These are phyloP conservation scores for Phytopythium mirpurense DNA, from an alignment of 352 stramenopile species.

Conservation along the genomic window DNA sequence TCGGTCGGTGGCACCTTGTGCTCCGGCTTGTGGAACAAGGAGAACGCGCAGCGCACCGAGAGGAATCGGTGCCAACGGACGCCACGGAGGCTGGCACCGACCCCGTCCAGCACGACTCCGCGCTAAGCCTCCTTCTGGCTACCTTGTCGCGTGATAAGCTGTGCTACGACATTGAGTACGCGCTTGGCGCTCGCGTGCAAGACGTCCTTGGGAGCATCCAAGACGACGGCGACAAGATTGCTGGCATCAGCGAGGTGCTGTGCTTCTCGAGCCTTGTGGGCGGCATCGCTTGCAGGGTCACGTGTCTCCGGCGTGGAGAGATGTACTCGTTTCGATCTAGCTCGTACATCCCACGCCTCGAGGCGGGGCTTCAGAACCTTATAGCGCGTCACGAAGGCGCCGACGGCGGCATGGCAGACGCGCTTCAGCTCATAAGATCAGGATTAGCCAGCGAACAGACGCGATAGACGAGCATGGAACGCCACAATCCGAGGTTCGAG, in stretches of 20 bases:
- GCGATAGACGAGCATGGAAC: conserved; percentile 1
- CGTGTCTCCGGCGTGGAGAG: conserved; percentile 14
- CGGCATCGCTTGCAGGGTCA: conserved; percentile 28
- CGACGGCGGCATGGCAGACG: background rate
- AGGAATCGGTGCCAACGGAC: background rate
- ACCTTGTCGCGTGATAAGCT: conserved; percentile 14
- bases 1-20: conserved; percentile 37
- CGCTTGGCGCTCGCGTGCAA: conserved; percentile 13
- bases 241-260: conserved; percentile 23
- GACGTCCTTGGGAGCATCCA: conserved; percentile 27
- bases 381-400: background rate
- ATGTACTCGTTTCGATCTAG: conserved; percentile 19
- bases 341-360: conserved; percentile 20
- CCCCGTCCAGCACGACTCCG: conserved; percentile 4
- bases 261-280: conserved; percentile 42
- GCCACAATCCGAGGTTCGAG: conserved; percentile 11
- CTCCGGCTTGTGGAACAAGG: conserved; percentile 24
- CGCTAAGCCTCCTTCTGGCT: conserved; percentile 9
- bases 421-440: background rate
- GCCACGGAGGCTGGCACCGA: background rate
- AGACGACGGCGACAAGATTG: conserved; percentile 13
- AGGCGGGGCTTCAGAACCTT: conserved; percentile 9
- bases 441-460: background rate
- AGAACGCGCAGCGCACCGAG: background rate
- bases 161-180: conserved; percentile 50